These are phyloP conservation scores for Vickermania ingenoplastis DNA, from an alignment of 208 protist genomes.

Conservation along the genomic window DNA sequence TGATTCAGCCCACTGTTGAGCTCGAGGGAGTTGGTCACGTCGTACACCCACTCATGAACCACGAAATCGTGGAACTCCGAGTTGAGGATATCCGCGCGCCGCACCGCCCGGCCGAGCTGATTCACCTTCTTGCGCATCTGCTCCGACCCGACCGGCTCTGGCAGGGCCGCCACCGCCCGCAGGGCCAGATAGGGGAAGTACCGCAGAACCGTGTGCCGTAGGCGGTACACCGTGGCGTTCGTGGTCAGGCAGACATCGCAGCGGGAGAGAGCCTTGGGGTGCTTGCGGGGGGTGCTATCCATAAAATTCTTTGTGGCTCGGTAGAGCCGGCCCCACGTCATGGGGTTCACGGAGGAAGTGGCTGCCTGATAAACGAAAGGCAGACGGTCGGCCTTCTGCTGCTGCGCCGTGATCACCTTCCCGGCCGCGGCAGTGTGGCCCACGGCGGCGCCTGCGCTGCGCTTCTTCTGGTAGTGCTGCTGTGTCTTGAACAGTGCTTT, in stretches of 20 bases:
- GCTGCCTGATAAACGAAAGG: conserved; percentile 57
- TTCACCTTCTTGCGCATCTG: conserved; percentile 33
- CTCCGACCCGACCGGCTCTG: conserved; percentile 35
- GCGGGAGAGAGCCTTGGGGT: conserved; percentile 28
- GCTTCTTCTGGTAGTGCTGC: conserved; percentile 17
- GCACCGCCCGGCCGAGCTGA: conserved; percentile 41
- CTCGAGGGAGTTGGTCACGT: conserved; percentile 17
- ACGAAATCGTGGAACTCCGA: conserved; percentile 62
- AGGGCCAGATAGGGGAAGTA: conserved; percentile 47
- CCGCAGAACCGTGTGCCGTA: conserved; percentile 43
- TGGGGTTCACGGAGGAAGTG: conserved; percentile 34
- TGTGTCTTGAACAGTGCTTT: conserved; percentile 78
- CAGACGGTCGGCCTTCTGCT: background rate
- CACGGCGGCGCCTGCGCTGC: background rate
- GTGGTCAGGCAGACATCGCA: conserved; percentile 33
- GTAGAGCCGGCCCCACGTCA: conserved; percentile 36
- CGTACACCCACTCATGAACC: conserved; percentile 49
- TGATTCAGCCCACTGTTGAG: conserved; percentile 52
- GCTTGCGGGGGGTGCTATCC: conserved; percentile 19
- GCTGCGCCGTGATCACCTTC: background rate
- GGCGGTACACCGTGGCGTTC: conserved; percentile 22
- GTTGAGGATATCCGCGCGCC: conserved; percentile 41
- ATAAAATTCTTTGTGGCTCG: conserved; percentile 25
- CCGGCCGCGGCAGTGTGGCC: background rate
- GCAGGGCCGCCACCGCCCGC: conserved; percentile 25